Percentiles rank a stretch among this genome's conserved stretches.
Evolutionary conservation across 495 filamentous ascomycete species (phyloP).

Genomic region (Hyaloscypha hepaticicola): DNA sequence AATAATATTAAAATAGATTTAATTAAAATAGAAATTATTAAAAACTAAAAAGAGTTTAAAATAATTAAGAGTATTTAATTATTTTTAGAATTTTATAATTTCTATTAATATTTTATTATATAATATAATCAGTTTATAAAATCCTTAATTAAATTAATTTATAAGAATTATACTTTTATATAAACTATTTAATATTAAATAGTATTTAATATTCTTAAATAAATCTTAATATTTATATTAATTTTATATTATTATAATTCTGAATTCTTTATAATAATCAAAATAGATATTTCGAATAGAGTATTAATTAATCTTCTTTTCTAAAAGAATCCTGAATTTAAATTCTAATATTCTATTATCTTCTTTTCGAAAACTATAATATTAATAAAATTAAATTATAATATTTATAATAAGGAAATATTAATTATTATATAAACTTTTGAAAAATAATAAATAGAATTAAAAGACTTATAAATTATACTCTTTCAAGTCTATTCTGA

Average conservation of each 20-base stretch:
- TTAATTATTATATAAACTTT: slow-evolving; percentile 4
- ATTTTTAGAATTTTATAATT: slow-evolving; percentile 26
- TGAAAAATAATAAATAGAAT: neutral
- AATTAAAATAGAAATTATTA: slow-evolving; percentile 10
- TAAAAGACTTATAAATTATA: neutral
- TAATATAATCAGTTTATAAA: slow-evolving; percentile 15
- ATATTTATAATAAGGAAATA: slow-evolving; percentile 10
- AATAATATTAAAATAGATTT: slow-evolving; percentile 31
- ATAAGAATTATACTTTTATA: slow-evolving; percentile 16
- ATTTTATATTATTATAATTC: too few species aligned
- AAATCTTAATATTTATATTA: too few species aligned
- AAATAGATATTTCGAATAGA: neutral
- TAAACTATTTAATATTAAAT: too few species aligned
- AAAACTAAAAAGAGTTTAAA: slow-evolving; percentile 2
- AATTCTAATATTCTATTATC: neutral
- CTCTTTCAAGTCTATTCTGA: slow-evolving; percentile 11
- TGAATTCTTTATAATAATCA: neutral
- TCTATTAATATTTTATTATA: slow-evolving; percentile 22
- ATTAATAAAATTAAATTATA: neutral
- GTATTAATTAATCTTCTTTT: neutral
- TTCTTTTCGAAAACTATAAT: slow-evolving; percentile 13
- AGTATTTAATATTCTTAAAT: too few species aligned
- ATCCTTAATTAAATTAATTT: slow-evolving; percentile 8
- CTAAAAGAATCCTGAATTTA: neutral
- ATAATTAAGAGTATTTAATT: slow-evolving; percentile 9